phyloP scores from a whole-genome alignment of 2,329 filamentous ascomycete species.

The Thielaviopsis musarum region DNA sequence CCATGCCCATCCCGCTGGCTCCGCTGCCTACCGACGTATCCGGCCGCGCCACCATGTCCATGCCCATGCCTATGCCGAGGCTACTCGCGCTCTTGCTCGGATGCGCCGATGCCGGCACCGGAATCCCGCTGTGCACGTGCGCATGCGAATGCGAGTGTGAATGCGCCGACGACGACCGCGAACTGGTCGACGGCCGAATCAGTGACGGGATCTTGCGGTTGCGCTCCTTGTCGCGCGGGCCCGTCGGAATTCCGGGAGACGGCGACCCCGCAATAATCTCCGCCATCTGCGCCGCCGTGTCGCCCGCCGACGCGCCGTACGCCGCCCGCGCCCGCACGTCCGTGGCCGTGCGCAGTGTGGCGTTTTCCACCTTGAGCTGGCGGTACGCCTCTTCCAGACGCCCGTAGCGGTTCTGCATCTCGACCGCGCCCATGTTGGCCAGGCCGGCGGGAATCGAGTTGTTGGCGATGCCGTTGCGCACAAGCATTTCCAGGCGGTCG shows the following conservation, averaged over 20 bases:
- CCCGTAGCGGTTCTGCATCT: constrained; percentile 30
- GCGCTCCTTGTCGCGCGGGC: constrained; percentile 31
- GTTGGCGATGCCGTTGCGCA: constrained; percentile 45
- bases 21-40: constrained; percentile 13
- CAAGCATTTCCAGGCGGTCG: constrained; percentile 67
- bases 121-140: not conserved
- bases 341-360: constrained; percentile 49
- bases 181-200: constrained; percentile 19
- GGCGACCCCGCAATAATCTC: constrained; percentile 25
- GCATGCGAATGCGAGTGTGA: constrained; percentile 4
- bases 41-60: constrained; percentile 10
- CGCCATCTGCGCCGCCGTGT: constrained; percentile 15
- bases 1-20: constrained; percentile 13
- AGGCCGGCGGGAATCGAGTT: constrained; percentile 25
- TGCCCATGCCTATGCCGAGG: not conserved
- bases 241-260: constrained; percentile 36
- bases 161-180: constrained; percentile 16
- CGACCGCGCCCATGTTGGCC: constrained; percentile 16
- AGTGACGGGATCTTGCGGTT: constrained; percentile 14
- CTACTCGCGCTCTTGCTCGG: constrained; percentile 14
- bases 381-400: constrained; percentile 45
- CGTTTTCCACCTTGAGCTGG: constrained; percentile 46
- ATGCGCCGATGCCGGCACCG: constrained; percentile 16
- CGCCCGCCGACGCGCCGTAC: constrained; percentile 7
- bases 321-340: constrained; percentile 38